phyloP scores from a whole-genome alignment of 768 basidiomycete species.

The Xerocomus potaroensis region DNA sequence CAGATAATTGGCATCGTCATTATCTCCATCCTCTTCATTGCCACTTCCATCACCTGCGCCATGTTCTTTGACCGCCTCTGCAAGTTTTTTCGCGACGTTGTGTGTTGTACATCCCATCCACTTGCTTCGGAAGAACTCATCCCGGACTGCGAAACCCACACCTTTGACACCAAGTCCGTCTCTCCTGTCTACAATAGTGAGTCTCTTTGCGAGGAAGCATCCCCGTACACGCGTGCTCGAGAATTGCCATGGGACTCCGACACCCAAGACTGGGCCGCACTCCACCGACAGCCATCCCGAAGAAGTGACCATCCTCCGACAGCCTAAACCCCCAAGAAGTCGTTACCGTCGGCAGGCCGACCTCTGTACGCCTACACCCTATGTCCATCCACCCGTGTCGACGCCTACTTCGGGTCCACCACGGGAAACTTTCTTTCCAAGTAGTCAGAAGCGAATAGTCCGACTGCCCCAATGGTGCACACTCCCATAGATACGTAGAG shows the following conservation, averaged over 20 bases:
- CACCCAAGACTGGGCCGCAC: constrained; percentile 10
- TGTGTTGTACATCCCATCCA: constrained; percentile 36
- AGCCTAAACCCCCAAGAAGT: constrained; percentile 1
- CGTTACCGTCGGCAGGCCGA: constrained; percentile 10
- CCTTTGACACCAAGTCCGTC: constrained; percentile 42
- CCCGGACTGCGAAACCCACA: constrained; percentile 59
- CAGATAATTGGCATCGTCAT: constrained; percentile 67
- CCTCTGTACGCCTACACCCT: constrained; percentile 6
- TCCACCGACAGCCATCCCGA: constrained; percentile 20
- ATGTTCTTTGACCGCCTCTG: constrained; percentile 73
- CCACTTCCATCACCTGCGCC: constrained; percentile 48
- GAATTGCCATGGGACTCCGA: constrained; percentile 25
- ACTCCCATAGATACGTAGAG: constrained; percentile 46
- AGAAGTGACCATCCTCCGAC: constrained; percentile 9
- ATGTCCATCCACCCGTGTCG: background rate
- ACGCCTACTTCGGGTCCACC: background rate
- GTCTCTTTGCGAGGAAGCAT: background rate
- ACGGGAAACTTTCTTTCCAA: constrained; percentile 42
- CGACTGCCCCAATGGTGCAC: constrained; percentile 43
- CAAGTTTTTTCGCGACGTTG: constrained; percentile 51
- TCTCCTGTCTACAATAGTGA: constrained; percentile 2
- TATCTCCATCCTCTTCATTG: constrained; percentile 58
- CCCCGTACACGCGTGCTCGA: constrained; percentile 8
- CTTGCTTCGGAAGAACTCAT: constrained; percentile 50
- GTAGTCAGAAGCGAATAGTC: constrained; percentile 47